Evolutionary conservation across 73 alveolate species (phyloP), one percentile per base, ranked within the genome.

Genomic region (Effrenium voratum): DNA sequence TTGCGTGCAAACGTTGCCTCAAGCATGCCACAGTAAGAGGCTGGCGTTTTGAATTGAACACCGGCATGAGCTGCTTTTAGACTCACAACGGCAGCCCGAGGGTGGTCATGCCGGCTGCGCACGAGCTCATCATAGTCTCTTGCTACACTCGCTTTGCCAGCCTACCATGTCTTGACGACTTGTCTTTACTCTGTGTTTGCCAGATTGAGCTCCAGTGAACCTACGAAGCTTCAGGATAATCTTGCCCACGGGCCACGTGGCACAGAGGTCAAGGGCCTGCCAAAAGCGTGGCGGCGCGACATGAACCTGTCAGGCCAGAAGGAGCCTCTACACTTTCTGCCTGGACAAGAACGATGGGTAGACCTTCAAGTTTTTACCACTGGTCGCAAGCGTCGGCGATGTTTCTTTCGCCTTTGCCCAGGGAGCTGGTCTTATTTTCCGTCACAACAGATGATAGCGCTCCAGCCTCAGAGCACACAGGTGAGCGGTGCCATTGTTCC

Each of bases 201-300:
- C 19, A 32, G 72, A 1, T 76, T n/a, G 16, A 41, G 57, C 32
- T 12, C 24, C 32, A 16, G 2, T n/a, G 50, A 6, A 43, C 13
- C 40, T 41, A 73, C 36, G 30, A 46, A n/a, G 38, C 46, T 81
- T 44, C 87, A 90, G 97, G 97, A 92, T 68, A 92, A 92, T 49
- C 91, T 92, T n/a, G 98, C 98, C 32, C 98, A 92, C 70, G 98
- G 98, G 28, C 98, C 98, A 45, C 98, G 98, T 13, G 98, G 98
- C 63, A 73, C 90, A 43, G 98, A 92, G 98, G 98, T 82, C 28
- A 13, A 32, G 72, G n/a, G 19, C 72, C 72, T 24, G 28, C 72
- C 34, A 32, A 6, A 49, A 47, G 72, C 76, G 12, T 5, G 24
- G 93, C 5, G 41, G 22, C 32, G 22, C 43, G 8, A 40, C 43